A percentile compares a stretch with the other conserved stretches of the same genome.
phyloP scores from a whole-genome alignment of 441 rosid species.

The Adansonia rubrostipa region DNA sequence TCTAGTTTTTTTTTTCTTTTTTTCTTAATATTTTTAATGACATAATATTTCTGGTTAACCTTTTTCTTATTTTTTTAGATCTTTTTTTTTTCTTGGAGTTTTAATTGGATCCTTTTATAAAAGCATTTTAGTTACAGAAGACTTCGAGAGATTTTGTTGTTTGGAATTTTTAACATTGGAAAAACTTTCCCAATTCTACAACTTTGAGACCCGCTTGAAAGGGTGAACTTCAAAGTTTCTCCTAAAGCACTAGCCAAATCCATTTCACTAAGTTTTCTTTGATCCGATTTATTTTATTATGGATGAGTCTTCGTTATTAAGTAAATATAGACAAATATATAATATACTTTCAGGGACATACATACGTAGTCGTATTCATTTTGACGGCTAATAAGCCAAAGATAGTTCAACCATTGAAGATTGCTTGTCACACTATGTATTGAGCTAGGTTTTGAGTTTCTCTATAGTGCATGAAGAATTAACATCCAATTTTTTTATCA shows the following conservation, averaged over 20 bases:
- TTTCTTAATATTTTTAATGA: background rate
- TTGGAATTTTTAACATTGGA: constrained; percentile 14
- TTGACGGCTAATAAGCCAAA: background rate
- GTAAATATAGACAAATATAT: background rate
- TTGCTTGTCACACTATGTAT: background rate
- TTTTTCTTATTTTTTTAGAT: background rate
- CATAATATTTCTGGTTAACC: background rate
- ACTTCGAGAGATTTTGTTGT: constrained; percentile 11
- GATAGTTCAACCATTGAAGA: background rate
- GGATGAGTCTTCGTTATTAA: background rate
- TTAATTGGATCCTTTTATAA: constrained; percentile 32
- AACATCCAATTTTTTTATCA: too few species aligned
- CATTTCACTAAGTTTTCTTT: background rate
- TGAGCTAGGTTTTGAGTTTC: background rate
- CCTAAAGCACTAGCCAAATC: background rate
- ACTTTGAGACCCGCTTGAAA: constrained; percentile 20
- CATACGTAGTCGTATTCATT: background rate
- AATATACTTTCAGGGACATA: too few species aligned
- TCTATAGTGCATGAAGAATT: background rate
- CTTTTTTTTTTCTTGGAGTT: background rate
- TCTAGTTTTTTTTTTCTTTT: constrained; percentile 23
- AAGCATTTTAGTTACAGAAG: constrained; percentile 29
- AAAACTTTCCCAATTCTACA: constrained; percentile 17
- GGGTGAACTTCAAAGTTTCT: constrained; percentile 16
- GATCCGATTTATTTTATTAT: background rate